These are phyloP conservation scores for Eimeria necatrix DNA, from an alignment of 169 alveolate species.

Conservation along the genomic window DNA sequence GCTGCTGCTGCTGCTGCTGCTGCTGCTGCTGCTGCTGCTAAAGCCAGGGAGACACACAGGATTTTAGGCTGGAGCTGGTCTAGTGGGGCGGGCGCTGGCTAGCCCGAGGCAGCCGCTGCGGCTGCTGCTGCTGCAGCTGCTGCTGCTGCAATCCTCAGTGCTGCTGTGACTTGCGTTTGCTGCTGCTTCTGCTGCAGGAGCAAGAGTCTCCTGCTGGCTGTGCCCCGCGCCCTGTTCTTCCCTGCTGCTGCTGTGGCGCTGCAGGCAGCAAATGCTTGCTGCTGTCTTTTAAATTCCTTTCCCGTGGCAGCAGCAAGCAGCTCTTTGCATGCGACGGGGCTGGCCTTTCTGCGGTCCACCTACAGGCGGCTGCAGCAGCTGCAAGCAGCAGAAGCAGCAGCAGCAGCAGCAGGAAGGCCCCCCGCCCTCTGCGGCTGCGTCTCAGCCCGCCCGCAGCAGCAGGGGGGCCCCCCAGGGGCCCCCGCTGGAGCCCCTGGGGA, in stretches of 20 bases:
- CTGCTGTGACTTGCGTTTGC: background rate
- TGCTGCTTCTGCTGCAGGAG: conserved; percentile 15
- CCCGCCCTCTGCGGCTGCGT: conserved; percentile 42
- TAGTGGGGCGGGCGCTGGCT: no score
- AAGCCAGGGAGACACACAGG: no score
- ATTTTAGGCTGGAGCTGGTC: no score
- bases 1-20: no score
- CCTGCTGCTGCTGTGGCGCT: background rate
- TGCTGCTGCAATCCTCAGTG: no score
- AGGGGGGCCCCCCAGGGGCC: background rate
- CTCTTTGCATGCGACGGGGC: background rate
- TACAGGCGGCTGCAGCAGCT: conserved; percentile 33
- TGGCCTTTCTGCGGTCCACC: conserved; percentile 23
- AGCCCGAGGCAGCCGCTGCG: no score
- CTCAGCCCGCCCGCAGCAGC: background rate
- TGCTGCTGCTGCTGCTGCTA: no score
- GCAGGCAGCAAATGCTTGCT: conserved; percentile 20
- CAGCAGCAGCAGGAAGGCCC: conserved; percentile 31
- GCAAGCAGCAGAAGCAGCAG: conserved; percentile 11
- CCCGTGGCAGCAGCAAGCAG: background rate
- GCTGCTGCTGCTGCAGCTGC: no score
- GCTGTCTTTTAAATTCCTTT: background rate
- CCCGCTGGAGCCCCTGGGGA: background rate
- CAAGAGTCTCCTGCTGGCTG: conserved; percentile 15
- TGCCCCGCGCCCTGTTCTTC: background rate